Base-by-base conservation (phyloP, 306 rosid genomes). In the Leucaena leucocephala region DNA sequence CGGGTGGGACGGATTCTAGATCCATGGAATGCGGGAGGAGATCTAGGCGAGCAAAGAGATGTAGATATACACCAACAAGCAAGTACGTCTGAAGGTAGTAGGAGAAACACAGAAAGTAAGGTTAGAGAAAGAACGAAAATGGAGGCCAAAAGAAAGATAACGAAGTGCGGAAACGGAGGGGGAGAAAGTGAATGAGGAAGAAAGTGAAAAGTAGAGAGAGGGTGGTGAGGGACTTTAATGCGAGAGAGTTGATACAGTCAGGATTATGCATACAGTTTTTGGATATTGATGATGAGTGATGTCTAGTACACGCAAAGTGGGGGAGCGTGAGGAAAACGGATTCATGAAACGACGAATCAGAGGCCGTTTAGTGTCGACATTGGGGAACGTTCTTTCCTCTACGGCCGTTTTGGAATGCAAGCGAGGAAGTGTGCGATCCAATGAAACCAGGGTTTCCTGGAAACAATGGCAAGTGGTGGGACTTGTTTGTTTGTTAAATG, bases 21-120 rank as follows among this genome's bases (percentile, higher is more conserved):
- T 91, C 98, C 92, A 87, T 64, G 80, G 87, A 89, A 88, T 27
- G 85, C 89, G 89, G 88, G 16, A 14, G 71, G 83, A 74, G 86
- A 92, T 83, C 87, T 85, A 68, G 71, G 45, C 49, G 74, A 49
- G 42, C 13, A 38, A 39, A 46, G 16, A 16, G 36, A 61, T 14
- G 63, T 2, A 19, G 2, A 49, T 46, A 78, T 7, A 33, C 0
- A 58, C 40, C 10, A 7, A 13, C 0, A 34, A 35, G 42, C 36
- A 17, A 12, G 44, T 15, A 12, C 40, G 36, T 27, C 9, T 17
- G 22, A 2, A 17, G 67, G 35, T 33, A 45, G 44, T 64, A 16
- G 34, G 57, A 59, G 62, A 65, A 71, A 77, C 78, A 58, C 61
- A 67, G 42, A 14, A 50, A 40, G 50, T 8, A 36, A 43, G n/a